phyloP scores from a whole-genome alignment of 2,329 filamentous ascomycete species.

The Botryotinia calthae region DNA sequence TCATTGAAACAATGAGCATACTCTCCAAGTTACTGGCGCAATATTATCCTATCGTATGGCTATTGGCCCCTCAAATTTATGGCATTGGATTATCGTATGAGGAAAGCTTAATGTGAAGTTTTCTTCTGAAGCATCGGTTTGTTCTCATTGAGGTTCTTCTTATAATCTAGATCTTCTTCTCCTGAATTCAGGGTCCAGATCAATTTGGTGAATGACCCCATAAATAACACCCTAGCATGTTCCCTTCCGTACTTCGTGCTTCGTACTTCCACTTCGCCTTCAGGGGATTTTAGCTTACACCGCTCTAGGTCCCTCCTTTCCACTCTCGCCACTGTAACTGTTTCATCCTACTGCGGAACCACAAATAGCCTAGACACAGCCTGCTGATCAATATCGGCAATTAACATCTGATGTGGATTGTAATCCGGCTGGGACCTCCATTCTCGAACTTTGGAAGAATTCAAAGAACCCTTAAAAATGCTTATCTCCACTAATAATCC shows the following conservation, averaged over 20 bases:
- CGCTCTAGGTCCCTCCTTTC: neutral
- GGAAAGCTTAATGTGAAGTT: neutral
- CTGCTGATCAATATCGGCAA: conserved; percentile 8
- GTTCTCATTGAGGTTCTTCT: neutral
- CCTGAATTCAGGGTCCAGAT: conserved; percentile 6
- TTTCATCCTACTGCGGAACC: conserved; percentile 1
- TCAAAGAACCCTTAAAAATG: neutral
- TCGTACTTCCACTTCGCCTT: neutral
- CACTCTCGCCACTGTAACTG: conserved; percentile 2
- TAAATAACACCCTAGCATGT: neutral
- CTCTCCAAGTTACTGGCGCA: neutral
- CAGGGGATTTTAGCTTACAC: neutral
- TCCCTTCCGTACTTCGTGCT: no score
- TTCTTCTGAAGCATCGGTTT: neutral
- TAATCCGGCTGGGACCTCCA: neutral
- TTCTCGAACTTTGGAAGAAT: conserved; percentile 1
- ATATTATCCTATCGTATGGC: neutral
- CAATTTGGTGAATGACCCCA: neutral
- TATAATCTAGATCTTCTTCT: neutral
- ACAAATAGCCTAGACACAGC: conserved; percentile 6
- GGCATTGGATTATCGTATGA: neutral
- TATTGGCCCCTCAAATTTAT: neutral
- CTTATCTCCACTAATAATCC: neutral
- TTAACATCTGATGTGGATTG: neutral
- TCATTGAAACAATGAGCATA: neutral